A percentile compares a stretch with the other conserved stretches of the same genome.
Conservation (phyloP, 345 rosid species). For the Lepidium didymum region DNA sequence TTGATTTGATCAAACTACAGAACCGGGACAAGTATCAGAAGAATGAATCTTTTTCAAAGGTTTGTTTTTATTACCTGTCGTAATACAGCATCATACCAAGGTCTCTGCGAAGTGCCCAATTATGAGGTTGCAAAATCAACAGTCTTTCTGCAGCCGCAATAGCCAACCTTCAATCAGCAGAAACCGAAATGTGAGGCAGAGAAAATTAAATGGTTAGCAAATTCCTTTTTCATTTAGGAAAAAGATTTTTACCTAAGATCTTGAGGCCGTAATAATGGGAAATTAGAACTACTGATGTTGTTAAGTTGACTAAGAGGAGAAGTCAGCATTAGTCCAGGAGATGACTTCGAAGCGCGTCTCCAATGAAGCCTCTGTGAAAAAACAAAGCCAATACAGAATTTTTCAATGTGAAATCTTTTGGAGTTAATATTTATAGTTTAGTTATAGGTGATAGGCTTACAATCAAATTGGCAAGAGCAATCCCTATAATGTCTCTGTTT, state of each 20-base stretch:
- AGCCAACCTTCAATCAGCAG: slow-evolving; percentile 50
- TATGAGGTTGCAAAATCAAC: slow-evolving; percentile 79
- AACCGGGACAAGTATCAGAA: neutral
- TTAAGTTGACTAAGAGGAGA: slow-evolving; percentile 69
- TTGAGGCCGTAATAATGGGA: slow-evolving; percentile 60
- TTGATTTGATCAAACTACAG: neutral
- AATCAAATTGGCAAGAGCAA: slow-evolving; percentile 90
- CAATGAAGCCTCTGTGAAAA: slow-evolving; percentile 74
- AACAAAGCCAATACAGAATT: neutral
- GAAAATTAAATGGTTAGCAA: neutral
- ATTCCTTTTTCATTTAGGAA: neutral
- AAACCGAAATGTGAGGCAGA: neutral
- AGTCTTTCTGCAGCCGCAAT: slow-evolving; percentile 83
- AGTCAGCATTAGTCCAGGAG: slow-evolving; percentile 76
- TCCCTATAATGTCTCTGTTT: slow-evolving; percentile 78
- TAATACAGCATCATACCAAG: slow-evolving; percentile 91
- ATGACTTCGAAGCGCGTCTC: slow-evolving; percentile 83
- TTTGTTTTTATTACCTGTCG: slow-evolving; percentile 32
- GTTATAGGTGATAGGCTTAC: slow-evolving; percentile 36
- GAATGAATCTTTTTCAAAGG: neutral
- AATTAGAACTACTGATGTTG: slow-evolving; percentile 32
- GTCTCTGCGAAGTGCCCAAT: slow-evolving; percentile 81
- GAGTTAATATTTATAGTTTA: neutral
- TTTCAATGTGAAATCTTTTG: neutral
- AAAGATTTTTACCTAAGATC: slow-evolving; percentile 55